Conservation (phyloP, 148 eudicot species). For the Rhododendron williamsianum region DNA sequence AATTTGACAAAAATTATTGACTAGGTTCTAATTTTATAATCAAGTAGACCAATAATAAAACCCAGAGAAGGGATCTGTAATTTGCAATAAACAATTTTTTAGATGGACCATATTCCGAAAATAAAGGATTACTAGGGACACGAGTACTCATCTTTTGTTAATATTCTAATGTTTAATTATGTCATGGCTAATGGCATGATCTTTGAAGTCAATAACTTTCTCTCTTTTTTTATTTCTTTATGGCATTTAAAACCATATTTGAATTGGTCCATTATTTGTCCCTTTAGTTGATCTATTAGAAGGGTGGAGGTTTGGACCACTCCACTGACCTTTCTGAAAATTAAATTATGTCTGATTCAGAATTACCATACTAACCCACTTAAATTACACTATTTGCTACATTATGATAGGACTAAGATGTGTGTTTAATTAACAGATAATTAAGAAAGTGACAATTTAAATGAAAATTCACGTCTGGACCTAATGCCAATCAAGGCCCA, state of each 20-base stretch:
- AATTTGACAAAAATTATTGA: background rate
- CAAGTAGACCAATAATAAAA: background rate
- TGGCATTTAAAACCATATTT: constrained; percentile 13
- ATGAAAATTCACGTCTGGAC: background rate
- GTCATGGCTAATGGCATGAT: background rate
- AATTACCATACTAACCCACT: background rate
- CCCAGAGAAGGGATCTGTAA: background rate
- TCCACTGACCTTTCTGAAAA: constrained; percentile 6
- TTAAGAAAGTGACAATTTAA: background rate
- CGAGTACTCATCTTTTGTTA: background rate
- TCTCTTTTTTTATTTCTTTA: background rate
- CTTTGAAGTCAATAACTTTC: constrained; percentile 2
- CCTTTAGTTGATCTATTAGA: background rate
- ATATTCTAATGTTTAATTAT: too few species aligned
- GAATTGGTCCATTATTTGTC: constrained; percentile 13
- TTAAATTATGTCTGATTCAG: background rate
- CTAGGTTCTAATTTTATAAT: background rate
- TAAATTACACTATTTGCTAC: background rate
- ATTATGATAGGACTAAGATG: background rate
- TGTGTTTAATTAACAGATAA: background rate
- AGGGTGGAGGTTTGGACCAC: constrained; percentile 11
- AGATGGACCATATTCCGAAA: background rate
- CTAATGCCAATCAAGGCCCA: background rate
- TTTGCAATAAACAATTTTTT: background rate
- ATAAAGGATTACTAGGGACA: background rate